Base-by-base conservation (phyloP, 495 filamentous ascomycete genomes). In the Penicillium longicatenatum region DNA sequence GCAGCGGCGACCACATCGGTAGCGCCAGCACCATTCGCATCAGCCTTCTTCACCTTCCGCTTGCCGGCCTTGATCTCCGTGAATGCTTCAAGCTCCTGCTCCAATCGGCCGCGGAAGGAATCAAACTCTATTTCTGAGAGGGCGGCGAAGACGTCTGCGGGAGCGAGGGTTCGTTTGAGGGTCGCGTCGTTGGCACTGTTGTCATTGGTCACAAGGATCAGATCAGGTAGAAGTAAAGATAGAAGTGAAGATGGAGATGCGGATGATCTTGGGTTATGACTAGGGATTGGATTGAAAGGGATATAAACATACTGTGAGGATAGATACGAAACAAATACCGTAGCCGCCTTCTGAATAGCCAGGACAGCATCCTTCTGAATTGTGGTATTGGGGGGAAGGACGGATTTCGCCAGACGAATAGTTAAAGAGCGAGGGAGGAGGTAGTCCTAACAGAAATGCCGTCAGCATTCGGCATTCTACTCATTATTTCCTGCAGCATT, bases 351-450 rank as follows among this genome's bases (percentile, higher is more conserved):
- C 59, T 89, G 89, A 70, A 98, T 85, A 0, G 95, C 94, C 26
- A 94, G 68, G 37, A 97, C 82, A 4, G 94, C 94, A 73, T 97
- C 93, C 59, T 92, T 96, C 64, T 96, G 91, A 50, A 98, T 90
- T 59, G 91, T 89, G 1, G 94, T 97, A 67, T 97, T 96, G 6
- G 93, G 84, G 0, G 94, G 94, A n/a, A 98, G 82, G n/a, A 96
- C 92, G 55, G 91, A 89, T 80, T 98, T 98, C 3, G 93, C 94
- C 6, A 98, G 84, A 21, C 94, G 86, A 46, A 90, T 89, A 41
- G 96, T 91, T 70, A 97, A 89, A n/a, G 92, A 92, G 69, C 92
- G 93, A 2, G 94, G 94, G 19, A 98, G 86, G 39, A 83, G 89
- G 54, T 96, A 87, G 69, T 98, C 94, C 93, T 97, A 52, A 26